Evolutionary conservation across 352 stramenopile species (phyloP).

Genomic region (Globisporangium radiosum): DNA sequence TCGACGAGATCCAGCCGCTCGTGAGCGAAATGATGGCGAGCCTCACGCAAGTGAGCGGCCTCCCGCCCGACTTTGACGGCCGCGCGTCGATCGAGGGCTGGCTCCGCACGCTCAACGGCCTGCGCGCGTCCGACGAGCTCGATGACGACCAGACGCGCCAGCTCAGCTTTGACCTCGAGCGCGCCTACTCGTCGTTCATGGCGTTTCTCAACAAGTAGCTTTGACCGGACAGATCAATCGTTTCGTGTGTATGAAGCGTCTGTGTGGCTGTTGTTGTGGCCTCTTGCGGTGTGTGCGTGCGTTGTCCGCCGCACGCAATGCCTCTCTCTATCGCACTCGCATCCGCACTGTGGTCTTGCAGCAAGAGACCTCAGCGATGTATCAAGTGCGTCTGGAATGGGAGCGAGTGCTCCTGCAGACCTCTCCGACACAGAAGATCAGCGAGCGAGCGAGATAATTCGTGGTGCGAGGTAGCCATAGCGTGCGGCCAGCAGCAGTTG

Average conservation of each 20-base stretch:
- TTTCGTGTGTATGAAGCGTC: not conserved
- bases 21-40: slow-evolving; percentile 95
- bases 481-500: too few species aligned
- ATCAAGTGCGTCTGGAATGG: too few species aligned
- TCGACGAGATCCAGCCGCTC: slow-evolving; percentile 97
- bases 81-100: slow-evolving; percentile 92
- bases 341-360: too few species aligned
- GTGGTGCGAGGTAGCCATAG: too few species aligned
- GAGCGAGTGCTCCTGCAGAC: too few species aligned
- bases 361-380: too few species aligned
- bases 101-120: slow-evolving; percentile 93
- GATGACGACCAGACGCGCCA: slow-evolving; percentile 94
- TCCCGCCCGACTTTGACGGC: slow-evolving; percentile 92
- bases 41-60: slow-evolving; percentile 90
- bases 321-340: too few species aligned
- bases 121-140: slow-evolving; percentile 95
- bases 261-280: not conserved
- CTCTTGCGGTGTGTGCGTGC: not conserved
- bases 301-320: too few species aligned
- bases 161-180: slow-evolving; percentile 94
- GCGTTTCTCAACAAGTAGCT: slow-evolving; percentile 78
- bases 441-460: too few species aligned
- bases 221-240: too few species aligned
- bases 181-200: slow-evolving; percentile 94
- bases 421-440: too few species aligned